Base-by-base conservation (phyloP, 192 early-diverging fungal species). In the Podila minutissima region DNA sequence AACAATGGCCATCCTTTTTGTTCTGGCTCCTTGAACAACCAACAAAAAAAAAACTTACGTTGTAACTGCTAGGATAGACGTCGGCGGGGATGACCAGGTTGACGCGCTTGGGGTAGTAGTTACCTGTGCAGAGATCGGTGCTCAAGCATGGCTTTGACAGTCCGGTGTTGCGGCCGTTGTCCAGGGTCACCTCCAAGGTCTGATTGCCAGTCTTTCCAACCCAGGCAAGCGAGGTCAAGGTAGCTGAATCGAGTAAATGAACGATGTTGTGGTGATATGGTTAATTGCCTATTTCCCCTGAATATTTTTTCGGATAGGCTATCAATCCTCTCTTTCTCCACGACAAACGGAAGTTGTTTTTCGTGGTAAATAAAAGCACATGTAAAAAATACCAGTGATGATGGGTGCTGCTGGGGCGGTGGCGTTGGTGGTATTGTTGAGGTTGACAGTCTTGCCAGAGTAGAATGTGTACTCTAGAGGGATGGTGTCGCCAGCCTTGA, bases 401-500 rank as follows among this genome's bases (percentile, higher is more conserved):
- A 57, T 74, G 51, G 17, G 46, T n/a, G 50, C 31, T 17, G 62
- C 24, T 19, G 66, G 26, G 46, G 50, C n/a, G 20, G 11, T 20
- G n/a, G 74, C 68, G 60, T 31, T 28, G 24, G 15, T 57, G 32
- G 68, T 61, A 58, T 24, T 53, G 66, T 65, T 73, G 62, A 10
- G 28, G 55, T 19, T 50, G n/a, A 65, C 71, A 20, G 49, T 64
- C 70, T 72, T 81, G n/a, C 62, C 0, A 31, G 59, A 53, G 48
- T 55, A 68, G 66, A 81, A 81, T 6, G 71, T 62, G 63, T 81
- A 81, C 62, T 81, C 77, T 0, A 81, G 26, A 29, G 77, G 77
- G 33, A 81, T 81, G 26, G 62, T 55, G 67, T 81, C 77, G 61
- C 77, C 77, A 38, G 67, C 77, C 77, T 81, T 81, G 71, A 81